Evolutionary conservation across 2,329 filamentous ascomycete genomes (phyloP).

Genomic region (Triangularia setosa): DNA sequence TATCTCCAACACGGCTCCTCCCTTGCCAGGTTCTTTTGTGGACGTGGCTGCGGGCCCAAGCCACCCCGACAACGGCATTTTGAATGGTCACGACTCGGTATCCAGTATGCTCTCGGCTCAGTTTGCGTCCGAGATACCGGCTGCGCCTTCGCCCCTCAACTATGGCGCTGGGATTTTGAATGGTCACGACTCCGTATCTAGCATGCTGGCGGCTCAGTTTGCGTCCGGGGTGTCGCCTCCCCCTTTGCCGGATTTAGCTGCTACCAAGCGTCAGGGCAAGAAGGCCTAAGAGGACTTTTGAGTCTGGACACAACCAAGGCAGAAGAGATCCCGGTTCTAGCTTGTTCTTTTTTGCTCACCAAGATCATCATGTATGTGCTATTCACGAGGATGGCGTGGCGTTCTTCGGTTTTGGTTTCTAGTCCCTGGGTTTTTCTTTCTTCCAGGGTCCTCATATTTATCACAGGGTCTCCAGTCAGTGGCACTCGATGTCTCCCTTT

Average conservation of each 20-base stretch:
- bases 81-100: not conserved
- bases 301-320: too few relatives aligned
- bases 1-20: not conserved
- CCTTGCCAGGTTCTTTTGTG: too few relatives aligned
- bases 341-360: not conserved
- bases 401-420: not conserved
- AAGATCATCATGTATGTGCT: not conserved
- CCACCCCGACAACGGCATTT: not conserved
- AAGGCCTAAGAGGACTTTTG: not conserved
- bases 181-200: not conserved
- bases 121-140: not conserved
- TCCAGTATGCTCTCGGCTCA: not conserved
- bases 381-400: not conserved
- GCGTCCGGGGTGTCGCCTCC: not conserved
- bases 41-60: too few relatives aligned
- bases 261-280: not conserved
- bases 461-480: not conserved
- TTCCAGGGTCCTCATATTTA: not conserved
- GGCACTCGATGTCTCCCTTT: not conserved
- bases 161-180: too few relatives aligned
- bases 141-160: not conserved
- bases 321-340: too few relatives aligned
- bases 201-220: not conserved
- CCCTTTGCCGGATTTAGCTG: not conserved
- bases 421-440: not conserved